Base-by-base conservation (phyloP, 768 basidiomycete genomes). In the Coprinopsis marcescibilis region DNA sequence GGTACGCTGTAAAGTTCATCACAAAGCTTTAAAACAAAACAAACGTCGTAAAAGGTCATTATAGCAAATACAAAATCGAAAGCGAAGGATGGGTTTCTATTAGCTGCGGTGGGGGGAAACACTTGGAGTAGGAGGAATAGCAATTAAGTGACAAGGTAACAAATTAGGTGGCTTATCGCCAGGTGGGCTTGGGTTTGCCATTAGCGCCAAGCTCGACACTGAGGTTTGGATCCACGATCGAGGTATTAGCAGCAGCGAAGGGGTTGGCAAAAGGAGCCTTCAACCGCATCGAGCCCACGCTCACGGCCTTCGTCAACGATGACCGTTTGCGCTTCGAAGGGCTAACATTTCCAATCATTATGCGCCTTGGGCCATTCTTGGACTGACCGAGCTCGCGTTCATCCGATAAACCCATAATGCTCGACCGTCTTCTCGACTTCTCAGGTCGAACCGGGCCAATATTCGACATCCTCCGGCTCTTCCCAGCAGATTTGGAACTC, bases 401-500 rank as follows among this genome's bases (percentile, higher is more conserved):
- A 41, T 58, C 57, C 40, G 79, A 72, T 52, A 80, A 78, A n/a
- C 83, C 83, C 51, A 91, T 86, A 70, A 89, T 64, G 57, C 89
- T 92, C 30, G 89, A 89, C 48, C 89, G 75, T 49, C 89, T 71
- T 49, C 87, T 70, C 12, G 66, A 65, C 61, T 85, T 87, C 61
- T 91, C 89, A 50, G 67, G 73, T 27, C 89, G 80, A 60, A 81
- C 57, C n/a, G 84, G 76, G 3, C 89, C 89, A 47, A 89, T 76
- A 55, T 82, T 83, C 19, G 89, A 91, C 30, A n/a, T n/a, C n/a
- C 83, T 75, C n/a, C 67, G 55, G 45, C 67, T 57, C 41, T 45
- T 48, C 7, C 52, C 53, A 8, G 53, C 49, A 6, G 43, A 39
- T 38, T 53, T 58, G 39, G 54, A 55, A 48, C 48, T 58, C 21